Evolutionary conservation across 352 stramenopile genomes (phyloP), one percentile per base, ranked within the genome.

Genomic region (Pythium sp.): DNA sequence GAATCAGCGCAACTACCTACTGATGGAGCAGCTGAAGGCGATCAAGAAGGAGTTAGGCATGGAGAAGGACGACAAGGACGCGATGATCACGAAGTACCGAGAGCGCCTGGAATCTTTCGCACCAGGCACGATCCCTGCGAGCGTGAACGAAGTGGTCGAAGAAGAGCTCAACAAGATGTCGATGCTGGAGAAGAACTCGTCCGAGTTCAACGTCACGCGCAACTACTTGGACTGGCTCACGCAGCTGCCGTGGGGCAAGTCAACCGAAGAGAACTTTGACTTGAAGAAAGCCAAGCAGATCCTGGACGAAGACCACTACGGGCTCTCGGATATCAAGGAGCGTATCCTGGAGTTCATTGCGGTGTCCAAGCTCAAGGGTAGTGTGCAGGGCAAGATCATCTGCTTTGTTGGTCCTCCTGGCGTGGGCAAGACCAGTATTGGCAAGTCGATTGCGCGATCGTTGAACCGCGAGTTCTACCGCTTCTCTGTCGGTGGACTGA

Each of bases 31-130:
- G 77, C 80, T 99, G 15, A 99, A 99, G 77, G 97, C 87, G 0
- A 99, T 99, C 70, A 99, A 99, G 82, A 99, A 99, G 68, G 97
- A 99, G 79, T 87, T 99, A 1, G 97, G 98, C 15, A 98, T 99
- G 83, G 97, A 99, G 72, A 98, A 98, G 65, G 97, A 99, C 69
- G 97, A 99, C 72, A 99, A 99, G 70, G 96, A 99, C 47, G 93
- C 92, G 3, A 92, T 99, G 67, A 91, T 99, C 64, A 82, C 93
- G 58, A 99, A 99, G 75, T 99, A 98, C 77, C 87, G 94, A 36
- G 94, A 98, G 65, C 81, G 90, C 1, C 64, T 98, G 11, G 82
- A 82, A 0, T 71, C 74, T 24, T 90, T 92, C 69, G 72, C 64
- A 24, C 65, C 81, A 4, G 86, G 74, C 0, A 89, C 75, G 53